phyloP scores from a whole-genome alignment of 805 yeast genomes.

The Tetrapisispora taiwanensis region DNA sequence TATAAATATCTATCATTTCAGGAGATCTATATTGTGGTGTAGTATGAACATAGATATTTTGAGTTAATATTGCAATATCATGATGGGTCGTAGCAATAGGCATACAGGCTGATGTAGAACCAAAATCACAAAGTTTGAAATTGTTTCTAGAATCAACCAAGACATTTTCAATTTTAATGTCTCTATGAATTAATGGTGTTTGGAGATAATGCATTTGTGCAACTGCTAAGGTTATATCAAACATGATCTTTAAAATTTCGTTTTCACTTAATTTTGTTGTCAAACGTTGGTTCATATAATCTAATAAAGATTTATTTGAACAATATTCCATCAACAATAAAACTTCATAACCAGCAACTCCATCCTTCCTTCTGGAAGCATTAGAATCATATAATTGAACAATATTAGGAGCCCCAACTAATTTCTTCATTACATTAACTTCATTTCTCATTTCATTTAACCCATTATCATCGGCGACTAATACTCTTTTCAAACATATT shows the following conservation, averaged over 20 bases:
- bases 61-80: conserved; percentile 63
- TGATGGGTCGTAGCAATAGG: conserved; percentile 64
- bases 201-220: conserved; percentile 70
- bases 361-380: conserved; percentile 44
- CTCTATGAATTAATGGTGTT: conserved; percentile 76
- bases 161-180: conserved; percentile 90
- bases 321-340: conserved; percentile 88
- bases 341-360: conserved; percentile 61
- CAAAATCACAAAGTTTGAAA: conserved; percentile 88
- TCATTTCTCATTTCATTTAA: conserved; percentile 57
- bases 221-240: conserved; percentile 69
- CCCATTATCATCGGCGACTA: conserved; percentile 62
- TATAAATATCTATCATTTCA: conserved; percentile 85
- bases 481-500: conserved; percentile 65
- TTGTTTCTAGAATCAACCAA: conserved; percentile 57
- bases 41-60: conserved; percentile 81
- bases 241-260: conserved; percentile 76
- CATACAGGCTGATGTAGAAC: conserved; percentile 52
- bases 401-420: conserved; percentile 46
- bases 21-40: conserved; percentile 95
- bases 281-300: conserved; percentile 80
- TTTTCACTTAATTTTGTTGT: conserved; percentile 65
- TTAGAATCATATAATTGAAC: conserved; percentile 69
- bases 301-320: conserved; percentile 75
- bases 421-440: conserved; percentile 66